Base-by-base conservation (phyloP, 1,284 basidiomycete species). In the Fomitiporia mediterranea region DNA sequence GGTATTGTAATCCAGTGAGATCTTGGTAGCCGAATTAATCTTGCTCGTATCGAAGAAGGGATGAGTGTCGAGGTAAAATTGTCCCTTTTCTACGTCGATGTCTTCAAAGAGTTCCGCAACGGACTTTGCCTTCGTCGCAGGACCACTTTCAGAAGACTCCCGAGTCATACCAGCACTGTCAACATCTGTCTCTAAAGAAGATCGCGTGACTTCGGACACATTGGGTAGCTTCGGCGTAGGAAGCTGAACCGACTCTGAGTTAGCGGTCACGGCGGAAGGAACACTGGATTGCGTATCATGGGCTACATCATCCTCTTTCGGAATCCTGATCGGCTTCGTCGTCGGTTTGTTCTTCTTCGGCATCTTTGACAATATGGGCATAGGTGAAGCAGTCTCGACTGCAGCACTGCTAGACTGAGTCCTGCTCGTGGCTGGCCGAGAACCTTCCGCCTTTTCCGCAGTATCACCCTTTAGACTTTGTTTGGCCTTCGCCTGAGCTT, bases 1-100 rank as follows among this genome's bases (percentile, higher is more conserved):
- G 35, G 89, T 88, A 1, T 83, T 86, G 62, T 91, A 91, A 63
- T 91, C 86, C 50, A 90, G 69, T 15, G 88, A 86, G 74, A 88
- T 83, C 66, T 83, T 87, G 48, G 82, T 77, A 32, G 84, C 79
- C 37, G 86, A 81, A 63, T 83, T 83, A 60, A 91, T 77, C 68
- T 79, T 84, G 57, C 79, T 72, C 28, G 78, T 61, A 63, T 90
- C 86, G 64, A 91, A 91, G 70, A 91, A 85, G 0, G 86, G 76
- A 64, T 89, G 82, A 50, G 79, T 80, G 8, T 79, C 70, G 43
- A 90, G 71, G 62, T 86, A 80, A 73, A 89, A 78, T 51, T 70
- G 70, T 1, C 84, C 84, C 62, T 81, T 78, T 57, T 77, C 73
- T 17, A 78, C 65, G 55, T 83, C 77, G 30, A 91, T 80, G 62